These are phyloP conservation scores for Cicer chorassanicum DNA, from an alignment of 306 rosid species.

Conservation along the genomic window DNA sequence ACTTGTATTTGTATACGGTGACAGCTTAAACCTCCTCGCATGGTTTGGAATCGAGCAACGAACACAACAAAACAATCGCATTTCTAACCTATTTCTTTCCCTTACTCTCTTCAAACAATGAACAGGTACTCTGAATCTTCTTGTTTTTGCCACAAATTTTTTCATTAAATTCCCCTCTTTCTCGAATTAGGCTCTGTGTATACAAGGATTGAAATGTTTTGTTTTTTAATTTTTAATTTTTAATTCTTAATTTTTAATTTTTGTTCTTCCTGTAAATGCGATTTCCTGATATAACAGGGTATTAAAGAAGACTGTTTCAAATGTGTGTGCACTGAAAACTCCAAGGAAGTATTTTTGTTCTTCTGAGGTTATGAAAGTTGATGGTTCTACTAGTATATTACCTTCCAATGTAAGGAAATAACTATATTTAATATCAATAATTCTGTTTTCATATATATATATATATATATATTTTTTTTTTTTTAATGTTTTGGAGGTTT, in stretches of 20 bases:
- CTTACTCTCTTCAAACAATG: constrained; percentile 35
- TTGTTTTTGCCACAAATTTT: not conserved
- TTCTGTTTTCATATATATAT: not conserved
- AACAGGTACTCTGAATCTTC: constrained; percentile 29
- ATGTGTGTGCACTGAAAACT: constrained; percentile 49
- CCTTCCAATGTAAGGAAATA: constrained; percentile 52
- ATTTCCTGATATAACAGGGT: constrained; percentile 51
- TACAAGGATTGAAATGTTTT: not conserved
- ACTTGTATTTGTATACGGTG: no score
- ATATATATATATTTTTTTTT: no score
- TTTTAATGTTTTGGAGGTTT: not conserved
- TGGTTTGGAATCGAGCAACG: no score
- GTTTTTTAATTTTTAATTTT: constrained; percentile 7
- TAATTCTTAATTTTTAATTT: not conserved
- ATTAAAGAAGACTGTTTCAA: constrained; percentile 54
- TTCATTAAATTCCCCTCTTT: not conserved
- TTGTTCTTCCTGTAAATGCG: not conserved
- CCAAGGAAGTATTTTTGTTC: constrained; percentile 53
- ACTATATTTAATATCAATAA: not conserved
- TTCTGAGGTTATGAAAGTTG: constrained; percentile 52
- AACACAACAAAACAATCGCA: no score
- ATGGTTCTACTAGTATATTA: constrained; percentile 49
- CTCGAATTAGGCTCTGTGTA: not conserved
- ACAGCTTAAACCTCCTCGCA: not conserved
- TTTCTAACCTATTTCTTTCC: no score